phyloP scores from a whole-genome alignment of 495 filamentous ascomycete genomes.

The Aspergillus mulundensis region DNA sequence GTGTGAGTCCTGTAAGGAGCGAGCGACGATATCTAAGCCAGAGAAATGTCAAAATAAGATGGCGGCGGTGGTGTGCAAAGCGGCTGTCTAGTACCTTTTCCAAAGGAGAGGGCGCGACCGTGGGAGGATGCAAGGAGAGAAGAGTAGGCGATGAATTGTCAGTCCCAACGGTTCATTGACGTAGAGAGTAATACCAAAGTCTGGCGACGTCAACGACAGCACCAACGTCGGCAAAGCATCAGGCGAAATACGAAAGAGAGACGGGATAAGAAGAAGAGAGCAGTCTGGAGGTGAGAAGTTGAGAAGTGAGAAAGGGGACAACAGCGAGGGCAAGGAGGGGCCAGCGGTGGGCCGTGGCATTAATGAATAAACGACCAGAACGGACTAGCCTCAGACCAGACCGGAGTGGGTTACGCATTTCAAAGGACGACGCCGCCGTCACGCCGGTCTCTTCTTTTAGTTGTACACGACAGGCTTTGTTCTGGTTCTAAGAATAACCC shows the following conservation, averaged over 20 bases:
- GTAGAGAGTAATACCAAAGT: constrained; percentile 16
- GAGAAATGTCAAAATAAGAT: constrained; percentile 15
- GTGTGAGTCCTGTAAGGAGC: constrained; percentile 40
- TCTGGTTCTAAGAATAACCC: constrained; percentile 4
- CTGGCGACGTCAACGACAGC: constrained; percentile 31
- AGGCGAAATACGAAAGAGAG: constrained; percentile 9
- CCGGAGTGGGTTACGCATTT: background rate
- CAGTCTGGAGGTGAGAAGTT: constrained; percentile 8
- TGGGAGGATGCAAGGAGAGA: constrained; percentile 36
- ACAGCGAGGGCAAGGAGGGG: constrained; percentile 3
- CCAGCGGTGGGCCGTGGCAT: constrained; percentile 3
- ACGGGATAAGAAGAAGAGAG: constrained; percentile 1
- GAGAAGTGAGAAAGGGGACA: constrained; percentile 20
- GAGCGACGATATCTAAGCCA: constrained; percentile 30
- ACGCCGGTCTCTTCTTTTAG: background rate
- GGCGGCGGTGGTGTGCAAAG: background rate
- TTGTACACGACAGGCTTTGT: constrained; percentile 4
- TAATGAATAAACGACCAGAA: no score
- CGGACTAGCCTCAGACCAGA: background rate
- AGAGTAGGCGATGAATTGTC: constrained; percentile 20
- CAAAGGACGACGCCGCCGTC: background rate
- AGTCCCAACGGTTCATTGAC: constrained; percentile 29
- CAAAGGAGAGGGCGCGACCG: constrained; percentile 30
- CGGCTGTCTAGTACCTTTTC: constrained; percentile 19
- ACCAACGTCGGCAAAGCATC: constrained; percentile 31